A percentile compares a stretch with the other conserved stretches of the same genome.
phyloP scores from a whole-genome alignment of 108 stramenopile species.

The Epipyxis sp. region DNA sequence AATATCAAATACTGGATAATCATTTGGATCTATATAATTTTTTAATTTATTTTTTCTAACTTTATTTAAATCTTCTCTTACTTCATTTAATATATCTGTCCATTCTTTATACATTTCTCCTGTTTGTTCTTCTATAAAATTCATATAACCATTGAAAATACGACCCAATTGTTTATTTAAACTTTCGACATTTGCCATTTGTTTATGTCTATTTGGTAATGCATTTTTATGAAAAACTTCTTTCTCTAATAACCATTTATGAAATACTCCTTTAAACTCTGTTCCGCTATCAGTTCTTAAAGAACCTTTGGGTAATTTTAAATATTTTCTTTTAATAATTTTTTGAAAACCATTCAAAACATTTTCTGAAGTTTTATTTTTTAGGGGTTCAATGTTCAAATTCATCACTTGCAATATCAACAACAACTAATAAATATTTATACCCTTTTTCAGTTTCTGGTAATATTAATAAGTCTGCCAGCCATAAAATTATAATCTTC shows the following conservation, averaged over 20 bases:
- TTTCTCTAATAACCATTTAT: background rate
- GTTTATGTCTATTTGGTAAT: background rate
- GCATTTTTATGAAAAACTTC: background rate
- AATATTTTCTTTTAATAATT: background rate
- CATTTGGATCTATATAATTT: too few relatives aligned
- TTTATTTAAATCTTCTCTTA: background rate
- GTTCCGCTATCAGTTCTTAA: background rate
- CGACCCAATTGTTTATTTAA: background rate
- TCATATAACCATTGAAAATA: constrained; percentile 2
- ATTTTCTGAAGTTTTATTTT: background rate
- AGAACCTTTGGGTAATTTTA: background rate
- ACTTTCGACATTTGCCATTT: background rate
- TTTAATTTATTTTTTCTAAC: background rate
- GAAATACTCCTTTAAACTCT: background rate
- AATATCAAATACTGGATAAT: background rate
- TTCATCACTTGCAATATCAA: background rate
- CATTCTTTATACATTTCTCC: background rate
- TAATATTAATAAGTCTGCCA: background rate
- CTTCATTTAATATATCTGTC: background rate
- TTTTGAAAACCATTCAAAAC: background rate
- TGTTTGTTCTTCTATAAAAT: background rate
- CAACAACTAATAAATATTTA: constrained; percentile 11
- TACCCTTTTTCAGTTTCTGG: background rate
- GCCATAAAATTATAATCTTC: background rate
- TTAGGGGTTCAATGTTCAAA: background rate